phyloP scores from a whole-genome alignment of 176 grass and related monocot species.

The Carex kokanica region DNA sequence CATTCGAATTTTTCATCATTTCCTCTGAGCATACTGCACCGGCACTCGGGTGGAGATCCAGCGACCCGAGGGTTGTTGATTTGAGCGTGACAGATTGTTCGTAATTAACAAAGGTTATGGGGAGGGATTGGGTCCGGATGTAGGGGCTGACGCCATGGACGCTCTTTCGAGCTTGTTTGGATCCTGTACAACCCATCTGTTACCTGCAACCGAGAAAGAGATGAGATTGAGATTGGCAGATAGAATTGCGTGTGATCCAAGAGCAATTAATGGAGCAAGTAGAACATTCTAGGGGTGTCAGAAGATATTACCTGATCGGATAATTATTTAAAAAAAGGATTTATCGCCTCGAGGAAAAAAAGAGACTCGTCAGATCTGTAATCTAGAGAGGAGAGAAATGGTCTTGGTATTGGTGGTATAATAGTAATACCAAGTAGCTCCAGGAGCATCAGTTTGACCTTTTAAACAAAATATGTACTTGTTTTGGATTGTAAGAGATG shows the following conservation, averaged over 20 bases:
- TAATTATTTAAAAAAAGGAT: conserved; percentile 29
- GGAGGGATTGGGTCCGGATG: conserved; percentile 43
- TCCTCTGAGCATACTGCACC: conserved; percentile 35
- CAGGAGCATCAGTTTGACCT: not conserved
- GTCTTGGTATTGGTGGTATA: not conserved
- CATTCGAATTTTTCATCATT: conserved; percentile 52
- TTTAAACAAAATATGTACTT: not conserved
- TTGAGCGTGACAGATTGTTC: conserved; percentile 36
- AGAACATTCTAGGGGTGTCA: conserved; percentile 17
- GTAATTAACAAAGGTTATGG: not conserved
- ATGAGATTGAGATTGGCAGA: not conserved
- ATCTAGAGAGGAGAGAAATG: not conserved
- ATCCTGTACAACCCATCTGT: conserved; percentile 82
- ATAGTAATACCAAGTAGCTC: not conserved
- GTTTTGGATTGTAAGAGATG: not conserved
- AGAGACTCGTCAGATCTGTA: not conserved
- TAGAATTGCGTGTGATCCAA: not conserved
- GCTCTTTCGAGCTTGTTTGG: conserved; percentile 55
- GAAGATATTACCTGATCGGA: conserved; percentile 7
- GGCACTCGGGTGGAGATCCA: conserved; percentile 49
- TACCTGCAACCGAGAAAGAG: conserved; percentile 20
- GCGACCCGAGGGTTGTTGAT: conserved; percentile 72
- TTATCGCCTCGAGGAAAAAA: not conserved
- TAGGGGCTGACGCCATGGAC: conserved; percentile 34
- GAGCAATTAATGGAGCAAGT: conserved; percentile 28